Evolutionary conservation across 176 grass and related monocot genomes (phyloP).

Genomic region (Triticum monococcum): DNA sequence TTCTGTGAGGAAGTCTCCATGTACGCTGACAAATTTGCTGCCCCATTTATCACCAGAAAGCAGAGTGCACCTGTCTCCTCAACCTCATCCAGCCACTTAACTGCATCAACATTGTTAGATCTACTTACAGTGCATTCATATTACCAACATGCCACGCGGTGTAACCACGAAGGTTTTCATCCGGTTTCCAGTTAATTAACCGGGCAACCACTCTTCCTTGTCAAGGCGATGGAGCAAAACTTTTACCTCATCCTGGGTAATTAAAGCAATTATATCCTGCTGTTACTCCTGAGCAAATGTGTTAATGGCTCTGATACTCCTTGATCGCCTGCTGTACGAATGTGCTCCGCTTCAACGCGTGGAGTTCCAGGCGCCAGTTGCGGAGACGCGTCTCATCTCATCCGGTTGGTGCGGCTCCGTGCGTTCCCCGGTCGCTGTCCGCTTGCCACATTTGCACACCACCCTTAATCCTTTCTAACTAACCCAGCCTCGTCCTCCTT

Average conservation of each 20-base stretch:
- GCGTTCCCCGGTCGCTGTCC: not conserved
- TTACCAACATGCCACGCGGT: no score
- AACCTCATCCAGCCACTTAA: not conserved
- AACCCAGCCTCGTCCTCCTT: not conserved
- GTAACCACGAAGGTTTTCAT: no score
- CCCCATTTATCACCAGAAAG: conserved; percentile 30
- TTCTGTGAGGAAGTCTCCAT: not conserved
- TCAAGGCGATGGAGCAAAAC: no score
- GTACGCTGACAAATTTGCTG: not conserved
- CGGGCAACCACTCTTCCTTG: no score
- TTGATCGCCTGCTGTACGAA: not conserved
- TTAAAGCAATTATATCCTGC: not conserved
- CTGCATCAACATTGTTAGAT: not conserved
- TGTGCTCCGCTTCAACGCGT: not conserved
- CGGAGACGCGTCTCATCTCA: conserved; percentile 1
- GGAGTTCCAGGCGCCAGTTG: not conserved
- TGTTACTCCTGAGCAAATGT: conserved; percentile 11
- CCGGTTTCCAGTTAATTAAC: no score
- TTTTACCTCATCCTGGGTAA: no score
- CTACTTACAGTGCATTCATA: not conserved
- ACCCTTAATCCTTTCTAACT: not conserved
- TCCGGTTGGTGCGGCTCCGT: not conserved
- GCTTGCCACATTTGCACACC: conserved; percentile 20
- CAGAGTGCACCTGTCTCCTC: conserved; percentile 4
- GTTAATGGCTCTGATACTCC: not conserved